Base-by-base conservation (phyloP, 2,329 filamentous ascomycete genomes). In the Sporothrix mexicana region DNA sequence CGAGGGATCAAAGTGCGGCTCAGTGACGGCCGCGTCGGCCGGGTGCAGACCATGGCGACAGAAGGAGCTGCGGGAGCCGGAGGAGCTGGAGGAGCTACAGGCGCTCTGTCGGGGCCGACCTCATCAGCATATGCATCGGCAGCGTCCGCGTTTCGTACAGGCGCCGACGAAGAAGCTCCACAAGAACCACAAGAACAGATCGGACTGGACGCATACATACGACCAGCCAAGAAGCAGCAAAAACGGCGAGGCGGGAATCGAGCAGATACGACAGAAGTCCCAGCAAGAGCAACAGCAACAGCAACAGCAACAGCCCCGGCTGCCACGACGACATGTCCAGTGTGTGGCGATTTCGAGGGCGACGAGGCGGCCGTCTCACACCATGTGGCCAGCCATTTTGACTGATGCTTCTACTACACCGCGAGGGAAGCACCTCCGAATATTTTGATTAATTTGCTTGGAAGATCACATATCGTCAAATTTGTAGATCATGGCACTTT, bases 1-100 rank as follows among this genome's bases (percentile, higher is more conserved):
- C 86, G 91, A 10, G 93, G 93, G 49, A 93, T 95, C 82, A 95
- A 95, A 80, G 92, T 95, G 30, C 88, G 92, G 2, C 84, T 95
- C 6, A 82, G 83, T 1, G 91, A 93, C 79, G 92, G 92, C 0
- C 85, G 91, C 36, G 88, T 95, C 2, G 93, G 93, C 1, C 84
- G 93, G 17, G 93, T 95, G 41, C 93, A 95, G 80, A 83, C 85
- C 61, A 85, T 93, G 80, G 83, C 81, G 17, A 71, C 23, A 36
- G 30, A 36, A 36, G 30, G 30, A 36, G 30, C 30, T 36, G 30
- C n/a, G n/a, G n/a, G n/a, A 1, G 25, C 45, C 25, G 36, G 55
- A 9, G 25, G 36, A 23, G 12, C 23, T 17, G 25, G 78, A 61
- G 74, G 74, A 55, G n/a, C n/a, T 6, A 62, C 55, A 30, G 59